A percentile compares a stretch with the other conserved stretches of the same genome.
phyloP scores from a whole-genome alignment of 768 basidiomycete genomes.

The Calocera viscosa region DNA sequence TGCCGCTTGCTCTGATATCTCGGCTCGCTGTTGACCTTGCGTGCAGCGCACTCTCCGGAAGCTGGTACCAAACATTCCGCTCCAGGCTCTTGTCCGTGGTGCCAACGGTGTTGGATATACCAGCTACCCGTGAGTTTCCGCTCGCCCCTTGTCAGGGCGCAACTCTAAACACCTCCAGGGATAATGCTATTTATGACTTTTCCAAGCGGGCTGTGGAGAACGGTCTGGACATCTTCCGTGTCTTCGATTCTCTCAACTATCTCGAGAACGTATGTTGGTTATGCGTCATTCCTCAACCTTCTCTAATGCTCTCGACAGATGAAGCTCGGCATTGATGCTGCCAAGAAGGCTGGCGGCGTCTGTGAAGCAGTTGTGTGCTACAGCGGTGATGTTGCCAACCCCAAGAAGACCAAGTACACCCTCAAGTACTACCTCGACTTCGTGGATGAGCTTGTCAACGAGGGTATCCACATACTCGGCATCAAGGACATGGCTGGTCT shows the following conservation, averaged over 20 bases:
- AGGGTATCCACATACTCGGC: conserved; percentile 92
- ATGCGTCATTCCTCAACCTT: conserved; percentile 11
- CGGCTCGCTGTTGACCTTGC: neutral
- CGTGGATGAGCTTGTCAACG: conserved; percentile 78
- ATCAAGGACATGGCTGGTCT: conserved; percentile 99
- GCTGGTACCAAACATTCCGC: conserved; percentile 94
- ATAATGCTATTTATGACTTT: conserved; percentile 99
- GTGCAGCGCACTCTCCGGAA: conserved; percentile 75
- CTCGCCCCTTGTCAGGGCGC: neutral
- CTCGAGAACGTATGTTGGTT: conserved; percentile 59
- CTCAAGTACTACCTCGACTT: conserved; percentile 95
- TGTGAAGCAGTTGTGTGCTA: conserved; percentile 96
- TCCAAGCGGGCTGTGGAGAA: conserved; percentile 99
- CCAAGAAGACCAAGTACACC: conserved; percentile 94
- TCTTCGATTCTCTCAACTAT: conserved; percentile 98
- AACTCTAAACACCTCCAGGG: conserved; percentile 33
- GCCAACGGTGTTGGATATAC: conserved; percentile 99
- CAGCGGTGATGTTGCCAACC: conserved; percentile 90
- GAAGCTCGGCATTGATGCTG: conserved; percentile 96
- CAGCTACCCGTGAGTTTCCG: conserved; percentile 69
- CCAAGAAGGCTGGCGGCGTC: conserved; percentile 98
- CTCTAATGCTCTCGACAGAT: conserved; percentile 41
- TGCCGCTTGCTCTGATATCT: neutral
- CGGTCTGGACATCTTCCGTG: conserved; percentile 97
- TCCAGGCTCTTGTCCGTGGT: conserved; percentile 96